Base-by-base conservation (phyloP, 2,329 filamentous ascomycete genomes). In the Lachnellula willkommii region DNA sequence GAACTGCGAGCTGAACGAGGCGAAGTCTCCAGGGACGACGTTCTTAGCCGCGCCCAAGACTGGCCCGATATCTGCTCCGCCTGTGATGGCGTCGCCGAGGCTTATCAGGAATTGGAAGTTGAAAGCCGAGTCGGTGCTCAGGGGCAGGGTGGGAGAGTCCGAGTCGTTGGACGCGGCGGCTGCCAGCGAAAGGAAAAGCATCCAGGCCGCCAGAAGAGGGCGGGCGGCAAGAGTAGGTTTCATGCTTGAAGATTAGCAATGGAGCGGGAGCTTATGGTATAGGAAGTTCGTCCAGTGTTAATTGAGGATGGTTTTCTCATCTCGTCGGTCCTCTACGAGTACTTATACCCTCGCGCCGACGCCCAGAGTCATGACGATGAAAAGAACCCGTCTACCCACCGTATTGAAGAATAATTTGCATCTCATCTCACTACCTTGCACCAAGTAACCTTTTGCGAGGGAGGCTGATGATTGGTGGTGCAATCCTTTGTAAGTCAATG, bases 61-160 rank as follows among this genome's bases (percentile, higher is more conserved):
- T 26, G 54, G 52, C 9, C 24, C 42, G 47, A 58, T 45, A 26
- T 58, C 56, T 28, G 47, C 35, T 7, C 48, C 47, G 20, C 32
- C 14, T 6, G 50, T 47, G 26, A 35, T 22, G 3, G 52, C 48
- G 2, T 28, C 8, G 3, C 32, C 24, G 15, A 58, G 40, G 8
- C 15, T 36, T 4, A 48, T 32, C 3, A 58, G 48, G 17, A 58
- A 24, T 37, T 58, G 40, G 37, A 54, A 58, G 20, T 58, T 39
- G 43, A 57, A 57, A 20, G 40, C 50, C 5, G 40, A 17, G 40
- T 52, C 40, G 50, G 20, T 28, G 40, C 50, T 52, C 4, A 52
- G 50, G 17, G 20, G 39, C 15, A 35, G 24, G 14, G 39, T 40
- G 39, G 39, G 39, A 40, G 39, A 40, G 39, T 40, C 39, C 8